Conservation (phyloP, 768 basidiomycete species). For the Tubosaeta brunneosetosa region DNA sequence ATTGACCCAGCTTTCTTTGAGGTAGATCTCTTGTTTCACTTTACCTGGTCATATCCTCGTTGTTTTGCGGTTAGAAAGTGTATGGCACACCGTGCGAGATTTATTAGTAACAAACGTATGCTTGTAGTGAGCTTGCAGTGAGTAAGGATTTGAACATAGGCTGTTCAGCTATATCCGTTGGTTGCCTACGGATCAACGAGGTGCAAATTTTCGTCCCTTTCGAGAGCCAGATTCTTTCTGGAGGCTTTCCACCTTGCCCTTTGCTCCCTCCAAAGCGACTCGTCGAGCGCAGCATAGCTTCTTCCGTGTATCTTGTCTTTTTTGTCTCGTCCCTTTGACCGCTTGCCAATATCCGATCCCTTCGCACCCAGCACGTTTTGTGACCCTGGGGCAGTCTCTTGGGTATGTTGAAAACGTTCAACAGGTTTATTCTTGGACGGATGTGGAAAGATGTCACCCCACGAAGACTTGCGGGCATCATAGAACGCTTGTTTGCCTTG, state of each 20-base stretch:
- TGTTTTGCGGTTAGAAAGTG: not conserved
- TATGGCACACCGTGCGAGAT: not conserved
- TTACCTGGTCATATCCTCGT: not conserved
- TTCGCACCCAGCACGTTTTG: constrained; percentile 26
- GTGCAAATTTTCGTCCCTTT: constrained; percentile 1
- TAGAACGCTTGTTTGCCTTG: constrained; percentile 95
- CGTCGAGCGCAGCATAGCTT: constrained; percentile 26
- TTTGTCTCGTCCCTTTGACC: constrained; percentile 24
- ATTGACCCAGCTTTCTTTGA: constrained; percentile 1
- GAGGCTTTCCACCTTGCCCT: constrained; percentile 31
- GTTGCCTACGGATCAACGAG: constrained; percentile 9
- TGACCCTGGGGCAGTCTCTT: constrained; percentile 25
- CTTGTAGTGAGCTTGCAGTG: not conserved
- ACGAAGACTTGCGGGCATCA: constrained; percentile 87
- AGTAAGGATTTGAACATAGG: not conserved
- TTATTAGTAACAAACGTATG: not conserved
- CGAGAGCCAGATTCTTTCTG: constrained; percentile 11
- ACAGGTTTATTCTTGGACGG: constrained; percentile 72
- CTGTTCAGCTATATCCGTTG: constrained; percentile 4
- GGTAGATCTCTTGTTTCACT: not conserved
- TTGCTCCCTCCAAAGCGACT: constrained; percentile 38
- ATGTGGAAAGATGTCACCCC: constrained; percentile 97
- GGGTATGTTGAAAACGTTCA: constrained; percentile 46
- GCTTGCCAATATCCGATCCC: constrained; percentile 60
- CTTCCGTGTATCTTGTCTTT: constrained; percentile 21